Evolutionary conservation across 2,329 filamentous ascomycete species (phyloP), one percentile per base, ranked within the genome.

Genomic region (Fusarium bulbicola): DNA sequence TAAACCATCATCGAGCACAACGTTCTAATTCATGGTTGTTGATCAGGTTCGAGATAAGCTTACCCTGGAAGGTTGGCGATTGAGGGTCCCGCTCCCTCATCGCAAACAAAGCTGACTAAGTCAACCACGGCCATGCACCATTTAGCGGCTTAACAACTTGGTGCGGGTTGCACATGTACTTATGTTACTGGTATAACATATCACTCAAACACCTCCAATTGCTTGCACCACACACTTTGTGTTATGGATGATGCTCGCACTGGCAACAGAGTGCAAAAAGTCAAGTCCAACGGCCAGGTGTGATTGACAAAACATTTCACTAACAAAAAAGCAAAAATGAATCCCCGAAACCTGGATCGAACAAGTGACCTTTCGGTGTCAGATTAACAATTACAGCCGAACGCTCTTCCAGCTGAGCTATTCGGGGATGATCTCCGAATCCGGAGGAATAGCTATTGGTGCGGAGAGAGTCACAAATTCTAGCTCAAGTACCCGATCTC

Each of bases 331-430:
- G 24, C 20, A 54, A 54, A 54, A 54, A 40, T 30, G 36, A n/a
- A 54, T 54, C 50, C 50, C 50, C 50, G 50, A 54, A 54, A 54
- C 50, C 50, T 54, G 50, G 50, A 54, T 54, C 50, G 50, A 54
- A 54, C 50, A 54, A 54, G 50, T 54, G 50, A 54, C 50, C 50
- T 53, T 53, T 53, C 50, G 50, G 50, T 53, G 50, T 39, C 50
- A 53, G 20, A 54, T 54, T 54, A 30, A 54, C 50, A 54, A 54
- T 54, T 54, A 54, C 50, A 54, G 50, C 50, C 50, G 50, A 54
- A 54, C 50, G 50, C 50, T 54, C 50, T 54, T 54, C 50, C 50
- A 54, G 50, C 50, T 54, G 50, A 54, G 50, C 50, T 54, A 54
- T 54, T 54, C 50, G 50, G 50, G 50, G 50, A 54, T 54, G 20